Base-by-base conservation (phyloP, 306 rosid genomes). In the Psophocarpus tetragonolobus region DNA sequence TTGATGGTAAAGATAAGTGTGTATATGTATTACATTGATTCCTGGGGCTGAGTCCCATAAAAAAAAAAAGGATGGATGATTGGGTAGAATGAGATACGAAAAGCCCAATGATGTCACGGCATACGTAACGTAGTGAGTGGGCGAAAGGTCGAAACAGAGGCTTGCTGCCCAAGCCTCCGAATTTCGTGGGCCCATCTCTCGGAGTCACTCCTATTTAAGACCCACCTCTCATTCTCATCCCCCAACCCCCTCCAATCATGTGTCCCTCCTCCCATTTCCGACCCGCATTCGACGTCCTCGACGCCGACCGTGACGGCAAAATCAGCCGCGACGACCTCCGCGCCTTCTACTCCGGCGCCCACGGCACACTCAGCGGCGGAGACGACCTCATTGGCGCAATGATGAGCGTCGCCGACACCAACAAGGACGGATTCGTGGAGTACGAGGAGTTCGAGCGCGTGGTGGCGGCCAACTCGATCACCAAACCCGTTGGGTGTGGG, bases 391-490 rank as follows among this genome's bases (percentile, higher is more conserved):
- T 92, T 10, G 73, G 87, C 0, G 82, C 89, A 1, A 96, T 96
- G 99, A 92, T 96, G 57, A 82, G 84, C 20, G 91, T 68, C 6
- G 99, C 99, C 3, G 99, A 96, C 68, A 81, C 87, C n/a, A 86
- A 92, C 81, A 68, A 72, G 57, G 85, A 91, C 80, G 99, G 99
- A 0, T 91, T 86, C 77, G 97, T 96, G 20, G 92, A 88, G 83
- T 96, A 89, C 87, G 91, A 96, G 9, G 99, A 96, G 79, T 96
- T 96, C 81, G 94, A 96, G 85, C 82, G 87, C 26, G 94, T 92
- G 38, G 85, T 92, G 15, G 57, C 80, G 42, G 86, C 78, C 0
- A 57, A 78, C 13, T 30, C n/a, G 26, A 78, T 62, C 67, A 80
- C 24, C 36, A 76, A 54, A 1, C 23, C 83, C 39, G 30, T 15